Base-by-base conservation (phyloP, 1,139 yeast species). In the Suhomyces coccinellae region DNA sequence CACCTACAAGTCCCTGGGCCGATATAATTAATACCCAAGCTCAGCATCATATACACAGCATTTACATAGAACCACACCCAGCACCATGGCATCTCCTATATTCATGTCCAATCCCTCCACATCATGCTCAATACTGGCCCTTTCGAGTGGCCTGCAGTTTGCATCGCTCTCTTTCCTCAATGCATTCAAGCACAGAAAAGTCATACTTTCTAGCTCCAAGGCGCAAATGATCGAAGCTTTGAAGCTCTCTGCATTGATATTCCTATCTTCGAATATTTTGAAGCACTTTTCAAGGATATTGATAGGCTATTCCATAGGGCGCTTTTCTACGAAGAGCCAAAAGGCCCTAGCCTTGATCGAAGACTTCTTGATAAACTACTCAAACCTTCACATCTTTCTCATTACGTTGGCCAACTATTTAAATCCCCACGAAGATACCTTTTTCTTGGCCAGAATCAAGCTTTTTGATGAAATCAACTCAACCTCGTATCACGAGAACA, bases 91-190 rank as follows among this genome's bases (percentile, higher is more conserved):
- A 2, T 76, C 81, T 3, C 82, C 82, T 8, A 65, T 73, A 22
- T 75, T 75, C 55, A 63, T 75, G 15, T 69, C 80, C 14, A 63
- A 73, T 41, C 81, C 82, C 1, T 75, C 79, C 16, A 55, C 54
- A 6, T 55, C 75, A 66, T 78, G 80, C 53, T 71, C 83, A 1
- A 37, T 69, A 1, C 50, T 71, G 48, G 72, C 82, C 0, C 67
- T 80, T 15, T 49, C 76, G 12, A 65, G 84, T n/a, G 85, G 86
- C 0, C 52, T 76, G 26, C 84, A 80, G 58, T 62, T 81, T 41
- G 78, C 81, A 0, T 43, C 76, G 6, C 60, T 78, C 7, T 82
- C 84, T 3, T 68, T 71, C 2, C 76, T 71, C 50, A 56, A 83
- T 31, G 74, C 80, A 1, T 58, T 78, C 24, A 73, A 70, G 52